Conservation (phyloP, 2,329 filamentous ascomycete genomes). For the Trichoderma brevicompactum region DNA sequence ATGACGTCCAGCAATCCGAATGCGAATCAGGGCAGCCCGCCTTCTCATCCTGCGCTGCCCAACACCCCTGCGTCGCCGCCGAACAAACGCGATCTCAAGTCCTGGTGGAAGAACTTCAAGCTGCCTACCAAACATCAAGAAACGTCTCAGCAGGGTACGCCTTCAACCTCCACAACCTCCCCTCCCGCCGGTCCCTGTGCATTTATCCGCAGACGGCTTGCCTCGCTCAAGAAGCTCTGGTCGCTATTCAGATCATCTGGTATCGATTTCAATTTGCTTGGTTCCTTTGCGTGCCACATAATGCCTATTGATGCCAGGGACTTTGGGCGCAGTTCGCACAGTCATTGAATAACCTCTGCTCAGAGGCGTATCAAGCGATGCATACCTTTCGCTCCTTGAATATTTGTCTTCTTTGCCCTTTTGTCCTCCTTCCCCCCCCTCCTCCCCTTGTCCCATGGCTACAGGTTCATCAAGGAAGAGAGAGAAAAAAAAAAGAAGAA, state of each 20-base stretch:
- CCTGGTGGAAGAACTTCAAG: constrained; percentile 98
- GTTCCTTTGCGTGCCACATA: constrained; percentile 12
- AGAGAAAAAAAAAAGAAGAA: background rate
- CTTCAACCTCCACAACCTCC: constrained; percentile 1
- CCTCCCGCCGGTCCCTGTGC: constrained; percentile 6
- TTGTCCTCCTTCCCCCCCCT: background rate
- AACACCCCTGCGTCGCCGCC: constrained; percentile 68
- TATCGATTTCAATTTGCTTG: constrained; percentile 27
- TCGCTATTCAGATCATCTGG: constrained; percentile 24
- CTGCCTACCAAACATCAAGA: constrained; percentile 64
- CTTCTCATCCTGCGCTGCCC: constrained; percentile 35
- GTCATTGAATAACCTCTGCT: constrained; percentile 5
- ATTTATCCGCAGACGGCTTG: constrained; percentile 25
- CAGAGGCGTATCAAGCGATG: constrained; percentile 28
- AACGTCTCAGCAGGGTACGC: constrained; percentile 52
- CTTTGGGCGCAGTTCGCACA: constrained; percentile 11
- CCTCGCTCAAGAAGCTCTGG: constrained; percentile 13
- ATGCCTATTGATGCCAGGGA: constrained; percentile 21
- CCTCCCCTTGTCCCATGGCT: background rate
- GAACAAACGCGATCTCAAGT: constrained; percentile 84
- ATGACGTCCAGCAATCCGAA: constrained; percentile 47
- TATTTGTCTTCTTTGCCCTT: background rate
- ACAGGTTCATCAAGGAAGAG: background rate
- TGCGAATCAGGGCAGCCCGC: constrained; percentile 40
- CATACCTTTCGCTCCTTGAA: constrained; percentile 1